phyloP scores from a whole-genome alignment of 2,329 filamentous ascomycete genomes.

The Colletotrichum spinosum region DNA sequence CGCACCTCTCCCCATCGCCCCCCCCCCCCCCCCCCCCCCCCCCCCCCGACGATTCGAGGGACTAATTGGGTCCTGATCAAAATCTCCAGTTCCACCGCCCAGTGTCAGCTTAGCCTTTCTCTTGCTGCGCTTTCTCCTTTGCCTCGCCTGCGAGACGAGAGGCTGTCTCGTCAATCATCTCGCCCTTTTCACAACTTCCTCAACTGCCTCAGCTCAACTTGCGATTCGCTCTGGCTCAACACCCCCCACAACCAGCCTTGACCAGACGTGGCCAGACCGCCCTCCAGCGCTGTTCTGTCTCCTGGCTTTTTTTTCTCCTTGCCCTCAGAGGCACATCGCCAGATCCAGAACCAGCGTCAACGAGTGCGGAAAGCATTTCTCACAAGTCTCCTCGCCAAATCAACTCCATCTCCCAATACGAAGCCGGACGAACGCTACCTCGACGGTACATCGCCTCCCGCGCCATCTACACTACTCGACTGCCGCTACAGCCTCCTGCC shows the following conservation, averaged over 20 bases:
- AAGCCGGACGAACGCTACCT: constrained; percentile 29
- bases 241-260: not conserved
- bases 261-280: constrained; percentile 11
- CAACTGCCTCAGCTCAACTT: constrained; percentile 15
- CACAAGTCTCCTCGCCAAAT: constrained; percentile 18
- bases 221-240: not conserved
- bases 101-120: constrained; percentile 1
- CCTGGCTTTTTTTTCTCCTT: not conserved
- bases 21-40: constrained; percentile 2
- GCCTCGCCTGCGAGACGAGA: constrained; percentile 21
- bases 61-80: constrained; percentile 22
- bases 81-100: constrained; percentile 23
- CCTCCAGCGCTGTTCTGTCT: constrained; percentile 5
- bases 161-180: not conserved
- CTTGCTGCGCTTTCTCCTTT: constrained; percentile 10
- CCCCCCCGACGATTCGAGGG: constrained; percentile 25
- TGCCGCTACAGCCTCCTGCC: constrained; percentile 2
- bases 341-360: not conserved
- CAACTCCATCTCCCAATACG: constrained; percentile 22
- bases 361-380: constrained; percentile 12
- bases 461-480: constrained; percentile 7
- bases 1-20: constrained; percentile 33
- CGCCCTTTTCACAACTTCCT: not conserved
- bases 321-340: constrained; percentile 20
- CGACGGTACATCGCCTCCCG: constrained; percentile 16